phyloP scores from a whole-genome alignment of 2,329 filamentous ascomycete species.

The Scopulariopsis brevicaulis region DNA sequence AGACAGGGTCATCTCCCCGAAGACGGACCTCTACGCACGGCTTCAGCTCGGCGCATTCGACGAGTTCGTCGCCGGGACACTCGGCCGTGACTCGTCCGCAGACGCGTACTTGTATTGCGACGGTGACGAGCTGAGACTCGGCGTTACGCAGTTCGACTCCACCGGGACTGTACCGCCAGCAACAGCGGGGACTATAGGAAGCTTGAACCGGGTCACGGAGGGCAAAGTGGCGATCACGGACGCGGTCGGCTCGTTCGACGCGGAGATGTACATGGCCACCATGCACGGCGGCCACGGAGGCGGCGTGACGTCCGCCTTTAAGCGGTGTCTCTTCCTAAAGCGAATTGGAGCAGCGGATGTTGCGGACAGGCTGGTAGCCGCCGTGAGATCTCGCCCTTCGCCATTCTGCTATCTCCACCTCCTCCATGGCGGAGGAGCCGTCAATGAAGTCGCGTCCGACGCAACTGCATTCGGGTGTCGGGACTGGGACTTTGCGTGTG shows the following conservation, averaged over 20 bases:
- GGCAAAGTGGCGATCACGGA: conserved; percentile 25
- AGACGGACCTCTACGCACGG: conserved; percentile 13
- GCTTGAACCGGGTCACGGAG: conserved; percentile 20
- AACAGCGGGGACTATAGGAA: conserved; percentile 6
- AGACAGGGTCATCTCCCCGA: conserved; percentile 27
- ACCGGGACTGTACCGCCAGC: conserved; percentile 11
- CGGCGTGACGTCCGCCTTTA: conserved; percentile 52
- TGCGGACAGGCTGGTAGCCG: conserved; percentile 24
- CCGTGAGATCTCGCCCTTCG: conserved; percentile 35
- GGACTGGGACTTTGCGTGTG: conserved; percentile 53
- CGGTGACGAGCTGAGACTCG: conserved; percentile 30
- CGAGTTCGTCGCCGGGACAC: conserved; percentile 20
- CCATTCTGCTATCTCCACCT: conserved; percentile 50
- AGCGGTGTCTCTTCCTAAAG: conserved; percentile 51
- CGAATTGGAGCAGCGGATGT: conserved; percentile 24
- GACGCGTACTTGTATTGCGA: conserved; percentile 47
- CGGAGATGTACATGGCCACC: conserved; percentile 47
- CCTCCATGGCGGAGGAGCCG: conserved; percentile 44
- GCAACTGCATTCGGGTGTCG: conserved; percentile 50
- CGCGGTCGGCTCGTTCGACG: conserved; percentile 38
- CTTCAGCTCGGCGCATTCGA: conserved; percentile 27
- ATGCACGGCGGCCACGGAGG: conserved; percentile 48
- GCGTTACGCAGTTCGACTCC: conserved; percentile 36
- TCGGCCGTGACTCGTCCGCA: conserved; percentile 31
- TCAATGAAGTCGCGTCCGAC: conserved; percentile 28